Base-by-base conservation (phyloP, 768 basidiomycete species). In the Tylopilus plumbeoviolaceoides region DNA sequence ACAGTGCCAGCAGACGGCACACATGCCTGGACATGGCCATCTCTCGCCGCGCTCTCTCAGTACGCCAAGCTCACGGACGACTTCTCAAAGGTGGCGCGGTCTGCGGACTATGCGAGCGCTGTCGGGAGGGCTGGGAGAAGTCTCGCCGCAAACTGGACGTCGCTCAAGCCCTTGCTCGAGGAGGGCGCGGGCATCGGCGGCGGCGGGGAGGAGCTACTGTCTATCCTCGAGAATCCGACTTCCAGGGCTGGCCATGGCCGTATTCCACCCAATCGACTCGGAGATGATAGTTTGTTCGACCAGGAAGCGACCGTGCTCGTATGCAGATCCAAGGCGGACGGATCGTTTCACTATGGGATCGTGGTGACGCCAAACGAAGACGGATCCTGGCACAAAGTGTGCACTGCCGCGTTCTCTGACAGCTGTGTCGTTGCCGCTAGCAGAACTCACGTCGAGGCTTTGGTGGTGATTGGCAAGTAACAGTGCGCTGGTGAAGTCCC, bases 221-320 rank as follows among this genome's bases (percentile, higher is more conserved):
- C 21, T 11, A 23, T 42, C 30, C 20, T 56, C 25, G 31, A 8
- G n/a, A 5, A 31, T 31, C 44, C 15, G 12, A 27, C 44, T 15
- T 31, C 44, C 15, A 51, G 2, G 20, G n/a, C 23, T 2, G 27
- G 17, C 5, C 11, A 14, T 1, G 5, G 20, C 1, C 17, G 46
- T 7, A 21, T 47, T 9, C 56, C 56, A 10, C 18, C 12, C 15
- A 51, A 56, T 14, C 48, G 57, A 41, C 49, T 58, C 5, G 57
- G 49, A 11, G 57, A 58, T 8, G 31, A 7, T 4, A 39, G 50
- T 30, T 41, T 57, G 25, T 58, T 57, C 47, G 46, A n/a, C n/a
- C n/a, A n/a, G n/a, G n/a, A n/a, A n/a, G n/a, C n/a, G n/a, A n/a
- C n/a, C n/a, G n/a, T n/a, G n/a, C n/a, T n/a, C n/a, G n/a, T n/a